Evolutionary conservation across 768 basidiomycete genomes (phyloP), one percentile per base, ranked within the genome.

Genomic region (Mrakia frigida): DNA sequence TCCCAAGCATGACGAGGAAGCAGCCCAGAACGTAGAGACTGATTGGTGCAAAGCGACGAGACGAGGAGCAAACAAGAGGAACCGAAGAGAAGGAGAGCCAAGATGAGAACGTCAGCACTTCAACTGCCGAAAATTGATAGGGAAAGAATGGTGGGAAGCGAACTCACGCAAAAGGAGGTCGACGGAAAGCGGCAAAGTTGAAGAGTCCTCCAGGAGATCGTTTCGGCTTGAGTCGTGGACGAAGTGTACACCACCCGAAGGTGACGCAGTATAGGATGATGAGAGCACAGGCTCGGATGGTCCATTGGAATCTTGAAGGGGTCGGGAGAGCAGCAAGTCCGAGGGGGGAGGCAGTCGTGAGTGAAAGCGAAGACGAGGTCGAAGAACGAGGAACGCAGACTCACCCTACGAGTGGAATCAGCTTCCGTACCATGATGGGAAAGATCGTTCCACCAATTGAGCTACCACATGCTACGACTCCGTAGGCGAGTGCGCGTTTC

Each of bases 381-480:
- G 16, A 23, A 28, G 23, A 25, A 18, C 25, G 28, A 25, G 13
- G 25, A 28, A 14, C 2, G 28, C n/a, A 43, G 16, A 71, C 68
- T 46, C 31, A 77, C 50, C 76, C 77, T 23, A 77, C 70, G 28
- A 31, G 41, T 2, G 77, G 77, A 31, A 78, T 60, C 23, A 69
- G 61, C 6, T 70, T 39, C 18, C 73, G n/a, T 56, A 87, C 86
- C 13, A 86, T 82, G 59, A 91, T 89, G 0, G 92, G 91, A 59
- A 91, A 86, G 0, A 90, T 72, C 33, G 87, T 85, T 11, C 92
- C 91, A 3, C 90, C 90, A 21, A 89, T 80, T 25, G 87, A 88
- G n/a, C 88, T 89, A n/a, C 92, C 92, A 46, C 90, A 87, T 1
- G 87, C 86, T 25, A 88, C 89, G 74, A 93, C 84, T 2, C 92